These are phyloP conservation scores for Collybiopsis luxurians DNA, from an alignment of 768 basidiomycete species.

Conservation along the genomic window DNA sequence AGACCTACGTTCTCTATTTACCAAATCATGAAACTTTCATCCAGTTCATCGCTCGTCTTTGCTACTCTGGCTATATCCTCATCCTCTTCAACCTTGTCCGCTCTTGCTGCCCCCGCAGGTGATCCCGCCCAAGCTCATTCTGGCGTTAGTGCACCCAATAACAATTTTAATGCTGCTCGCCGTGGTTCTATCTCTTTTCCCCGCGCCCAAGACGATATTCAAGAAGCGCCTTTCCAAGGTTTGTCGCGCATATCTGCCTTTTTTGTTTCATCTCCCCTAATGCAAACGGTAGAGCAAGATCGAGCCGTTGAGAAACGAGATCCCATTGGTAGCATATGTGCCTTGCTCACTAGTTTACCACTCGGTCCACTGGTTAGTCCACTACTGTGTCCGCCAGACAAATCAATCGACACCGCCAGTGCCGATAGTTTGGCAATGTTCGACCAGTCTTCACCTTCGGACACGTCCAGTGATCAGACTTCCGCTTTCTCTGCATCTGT, in stretches of 20 bases:
- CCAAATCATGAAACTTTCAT: conserved; percentile 41
- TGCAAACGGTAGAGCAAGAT: not conserved
- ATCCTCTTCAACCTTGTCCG: conserved; percentile 33
- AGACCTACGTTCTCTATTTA: conserved; percentile 12
- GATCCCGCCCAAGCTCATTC: conserved; percentile 21
- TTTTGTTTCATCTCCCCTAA: not conserved
- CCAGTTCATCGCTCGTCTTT: conserved; percentile 46
- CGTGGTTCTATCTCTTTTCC: conserved; percentile 6
- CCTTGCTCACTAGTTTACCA: too few species aligned
- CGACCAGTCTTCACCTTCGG: too few species aligned
- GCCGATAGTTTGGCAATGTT: too few species aligned
- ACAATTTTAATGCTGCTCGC: conserved; percentile 7
- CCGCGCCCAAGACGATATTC: not conserved
- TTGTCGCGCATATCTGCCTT: not conserved
- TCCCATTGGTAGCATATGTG: too few species aligned
- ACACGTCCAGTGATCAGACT: too few species aligned
- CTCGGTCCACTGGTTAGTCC: not conserved
- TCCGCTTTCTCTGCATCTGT: too few species aligned
- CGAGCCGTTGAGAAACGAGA: not conserved
- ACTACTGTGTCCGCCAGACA: too few species aligned
- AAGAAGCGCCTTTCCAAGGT: conserved; percentile 3
- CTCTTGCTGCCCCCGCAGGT: conserved; percentile 40
- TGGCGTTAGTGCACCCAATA: conserved; percentile 7
- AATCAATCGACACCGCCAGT: too few species aligned
- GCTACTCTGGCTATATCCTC: conserved; percentile 49